Base-by-base conservation (phyloP, 352 stramenopile species). In the Pythium sukuiense region DNA sequence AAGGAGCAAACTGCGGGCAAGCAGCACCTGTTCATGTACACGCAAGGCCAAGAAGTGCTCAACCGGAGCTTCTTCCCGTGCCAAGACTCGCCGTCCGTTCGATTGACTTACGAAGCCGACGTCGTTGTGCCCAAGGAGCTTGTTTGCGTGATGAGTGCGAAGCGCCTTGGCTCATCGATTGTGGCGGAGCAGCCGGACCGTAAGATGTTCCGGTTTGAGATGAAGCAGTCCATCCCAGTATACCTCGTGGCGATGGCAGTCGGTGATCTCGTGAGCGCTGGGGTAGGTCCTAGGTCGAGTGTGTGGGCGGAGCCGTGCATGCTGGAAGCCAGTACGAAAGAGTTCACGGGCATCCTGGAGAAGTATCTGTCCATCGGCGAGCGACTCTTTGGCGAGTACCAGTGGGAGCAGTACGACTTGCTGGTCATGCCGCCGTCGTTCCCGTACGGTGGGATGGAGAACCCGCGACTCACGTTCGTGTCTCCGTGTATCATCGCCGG, bases 381-480 rank as follows among this genome's bases (percentile, higher is more conserved):
- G 61, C 69, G 71, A 0, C 81, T 93, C 35, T 93, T 96, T 58
- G 86, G 85, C 13, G 75, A 84, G n/a, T 96, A 96, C 62, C 58
- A 85, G 55, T 96, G 88, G 88, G 85, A 92, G 59, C 81, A 77
- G 9, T 96, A 96, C 65, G 87, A 94, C 60, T 62, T 96, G 55
- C 59, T 96, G 45, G 78, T 92, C 37, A 91, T 96, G 85, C 88
- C 88, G 11, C 86, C 86, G 7, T 95, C 81, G n/a, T 97, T 97
- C 62, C 87, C 89, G 0, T 99, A 99, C 74, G 97, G 97, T 37
- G 97, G 97, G n/a, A 99, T 99, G 97, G 97, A 99, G 74, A 98
- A 98, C 76, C 92, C 92, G 9, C 83, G 89, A 32, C 78, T 97
- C 39, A 97, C 92, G 11, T 98, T 92, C 55, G 72, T 92, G 55